Evolutionary conservation across 805 yeast genomes (phyloP).

Genomic region (Scheffersomyces stipitis): DNA sequence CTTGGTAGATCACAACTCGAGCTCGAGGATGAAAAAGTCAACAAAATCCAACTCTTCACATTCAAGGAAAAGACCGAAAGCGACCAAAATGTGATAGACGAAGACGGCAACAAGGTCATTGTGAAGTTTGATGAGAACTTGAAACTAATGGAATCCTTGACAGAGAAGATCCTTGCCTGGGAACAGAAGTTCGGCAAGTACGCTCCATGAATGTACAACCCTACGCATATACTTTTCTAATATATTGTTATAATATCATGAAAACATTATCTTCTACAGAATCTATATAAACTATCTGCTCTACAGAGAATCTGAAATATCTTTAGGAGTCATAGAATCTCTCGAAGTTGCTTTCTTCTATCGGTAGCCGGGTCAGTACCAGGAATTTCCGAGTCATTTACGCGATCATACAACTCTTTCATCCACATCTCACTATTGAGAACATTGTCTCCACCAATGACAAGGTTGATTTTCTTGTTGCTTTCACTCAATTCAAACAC

Average conservation of each 20-base stretch:
- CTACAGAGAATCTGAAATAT: background rate
- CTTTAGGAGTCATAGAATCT: slow-evolving; percentile 24
- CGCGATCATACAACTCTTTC: slow-evolving; percentile 28
- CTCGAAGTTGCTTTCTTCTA: slow-evolving; percentile 40
- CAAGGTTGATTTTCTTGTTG: slow-evolving; percentile 57
- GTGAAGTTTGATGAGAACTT: slow-evolving; percentile 60
- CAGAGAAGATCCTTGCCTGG: slow-evolving; percentile 74
- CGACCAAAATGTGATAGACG: slow-evolving; percentile 11
- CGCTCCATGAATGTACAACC: slow-evolving; percentile 30
- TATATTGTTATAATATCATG: background rate
- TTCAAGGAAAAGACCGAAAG: slow-evolving; percentile 39
- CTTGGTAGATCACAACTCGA: slow-evolving; percentile 85
- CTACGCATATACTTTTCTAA: background rate
- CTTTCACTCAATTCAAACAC: slow-evolving; percentile 67
- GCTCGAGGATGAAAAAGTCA: slow-evolving; percentile 69
- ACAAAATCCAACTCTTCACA: slow-evolving; percentile 48
- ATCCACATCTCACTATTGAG: slow-evolving; percentile 38
- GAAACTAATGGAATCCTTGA: slow-evolving; percentile 66
- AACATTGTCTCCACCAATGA: slow-evolving; percentile 69
- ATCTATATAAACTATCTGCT: background rate
- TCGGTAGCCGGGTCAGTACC: slow-evolving; percentile 39
- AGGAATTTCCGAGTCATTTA: slow-evolving; percentile 26
- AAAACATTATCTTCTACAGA: background rate
- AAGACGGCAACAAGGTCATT: slow-evolving; percentile 29
- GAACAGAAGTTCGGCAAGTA: slow-evolving; percentile 66